Conservation (phyloP, 2,329 filamentous ascomycete genomes). For the Blastomyces parvus region DNA sequence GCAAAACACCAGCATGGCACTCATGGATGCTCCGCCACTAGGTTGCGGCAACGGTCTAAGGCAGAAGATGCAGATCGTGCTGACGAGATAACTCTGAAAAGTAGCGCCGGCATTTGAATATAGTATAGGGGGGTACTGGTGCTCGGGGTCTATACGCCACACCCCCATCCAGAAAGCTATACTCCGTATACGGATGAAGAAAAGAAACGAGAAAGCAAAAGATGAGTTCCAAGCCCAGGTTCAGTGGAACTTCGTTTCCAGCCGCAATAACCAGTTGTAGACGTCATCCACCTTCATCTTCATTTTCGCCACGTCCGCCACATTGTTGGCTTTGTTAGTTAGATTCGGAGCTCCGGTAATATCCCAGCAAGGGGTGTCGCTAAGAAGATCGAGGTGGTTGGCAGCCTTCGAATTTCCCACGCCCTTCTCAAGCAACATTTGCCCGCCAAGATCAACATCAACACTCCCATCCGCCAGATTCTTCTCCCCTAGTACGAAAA, state of each 20-base stretch:
- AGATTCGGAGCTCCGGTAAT: constrained; percentile 7
- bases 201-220: background rate
- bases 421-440: constrained; percentile 33
- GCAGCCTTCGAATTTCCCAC: constrained; percentile 20
- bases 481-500: constrained; percentile 61
- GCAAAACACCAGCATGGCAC: background rate
- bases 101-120: background rate
- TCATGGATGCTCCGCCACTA: background rate
- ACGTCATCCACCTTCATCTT: constrained; percentile 30
- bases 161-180: background rate
- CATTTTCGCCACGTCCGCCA: background rate
- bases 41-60: background rate
- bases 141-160: background rate
- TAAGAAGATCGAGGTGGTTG: constrained; percentile 16
- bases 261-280: constrained; percentile 28
- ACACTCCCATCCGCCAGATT: constrained; percentile 54
- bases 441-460: constrained; percentile 33
- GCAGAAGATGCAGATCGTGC: background rate
- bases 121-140: background rate
- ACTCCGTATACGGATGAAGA: too few species aligned
- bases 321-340: constrained; percentile 4
- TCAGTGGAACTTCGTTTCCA: constrained; percentile 32
- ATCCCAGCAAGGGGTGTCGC: constrained; percentile 17
- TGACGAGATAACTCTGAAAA: background rate
- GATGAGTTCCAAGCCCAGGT: background rate